Conservation (phyloP, 2,329 filamentous ascomycete genomes). For the Xylariaceae sp. region DNA sequence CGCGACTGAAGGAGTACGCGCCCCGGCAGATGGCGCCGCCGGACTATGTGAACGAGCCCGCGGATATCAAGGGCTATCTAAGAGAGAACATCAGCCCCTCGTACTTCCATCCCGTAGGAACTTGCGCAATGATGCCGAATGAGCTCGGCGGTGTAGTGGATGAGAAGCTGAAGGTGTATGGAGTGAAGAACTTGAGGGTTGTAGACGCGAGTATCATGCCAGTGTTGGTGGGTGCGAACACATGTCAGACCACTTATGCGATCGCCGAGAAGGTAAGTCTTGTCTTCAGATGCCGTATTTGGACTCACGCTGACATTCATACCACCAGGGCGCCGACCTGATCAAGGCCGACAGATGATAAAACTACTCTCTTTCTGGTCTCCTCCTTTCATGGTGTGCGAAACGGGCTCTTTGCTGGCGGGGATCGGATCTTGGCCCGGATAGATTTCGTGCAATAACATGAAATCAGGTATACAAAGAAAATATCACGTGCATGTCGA, state of each 20-base stretch:
- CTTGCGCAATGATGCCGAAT: constrained; percentile 40
- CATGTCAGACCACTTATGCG: constrained; percentile 48
- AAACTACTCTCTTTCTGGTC: no score
- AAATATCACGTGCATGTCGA: no score
- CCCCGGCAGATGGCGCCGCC: constrained; percentile 30
- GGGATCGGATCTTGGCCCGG: no score
- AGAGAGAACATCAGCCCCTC: constrained; percentile 17
- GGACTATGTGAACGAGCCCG: constrained; percentile 26
- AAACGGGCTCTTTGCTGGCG: no score
- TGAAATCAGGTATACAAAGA: no score
- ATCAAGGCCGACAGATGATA: not conserved
- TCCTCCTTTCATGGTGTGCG: no score
- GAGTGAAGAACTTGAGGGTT: constrained; percentile 39
- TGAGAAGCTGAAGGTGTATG: constrained; percentile 39
- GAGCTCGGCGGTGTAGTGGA: constrained; percentile 42
- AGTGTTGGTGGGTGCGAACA: constrained; percentile 40
- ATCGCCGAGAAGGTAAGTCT: constrained; percentile 41
- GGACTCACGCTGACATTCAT: not conserved
- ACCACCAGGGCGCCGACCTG: not conserved
- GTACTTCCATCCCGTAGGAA: constrained; percentile 38
- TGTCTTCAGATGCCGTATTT: not conserved
- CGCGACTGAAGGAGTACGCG: constrained; percentile 27
- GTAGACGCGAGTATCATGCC: constrained; percentile 45
- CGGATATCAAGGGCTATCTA: constrained; percentile 25
- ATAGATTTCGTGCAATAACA: no score